Evolutionary conservation across 2,329 filamentous ascomycete genomes (phyloP), one percentile per base, ranked within the genome.

Genomic region (Neocatenulostroma microsporum): DNA sequence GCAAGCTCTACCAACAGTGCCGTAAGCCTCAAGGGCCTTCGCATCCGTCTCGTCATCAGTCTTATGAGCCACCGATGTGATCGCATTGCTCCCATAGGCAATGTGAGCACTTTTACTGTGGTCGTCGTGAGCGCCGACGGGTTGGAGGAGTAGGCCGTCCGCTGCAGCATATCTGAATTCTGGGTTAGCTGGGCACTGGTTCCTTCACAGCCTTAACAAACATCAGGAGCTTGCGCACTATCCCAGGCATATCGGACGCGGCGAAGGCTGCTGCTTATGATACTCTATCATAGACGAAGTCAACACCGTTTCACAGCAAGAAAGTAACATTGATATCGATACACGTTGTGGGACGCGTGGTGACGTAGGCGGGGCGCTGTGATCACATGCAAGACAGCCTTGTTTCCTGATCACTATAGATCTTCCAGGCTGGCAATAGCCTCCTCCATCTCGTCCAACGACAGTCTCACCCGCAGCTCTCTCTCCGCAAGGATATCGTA

Each of bases 101-200:
- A 94, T 36, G 14, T 27, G 17, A 15, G 37, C 36, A 31, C 33
- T 37, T 20, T 35, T 31, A 21, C 36, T 36, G n/a, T 30, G 29
- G 21, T 31, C 34, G 18, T 42, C 59, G 53, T 77, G 59, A 49
- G 67, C 56, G 13, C 75, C 70, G 20, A 82, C 66, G 17, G 84
- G 80, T 53, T 91, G 84, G 29, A 95, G 72, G 46, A 94, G 69
- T 35, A 95, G 71, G 40, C 87, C 87, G 55, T 95, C 87, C 36
- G 81, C 76, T 18, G 85, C 79, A 37, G 87, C 85, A 61, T 49
- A 56, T 20, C 36, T 38, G 29, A 13, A 11, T 34, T 34, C 10
- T 13, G 8, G 15, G 44, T 11, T n/a, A 24, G 23, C 23, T 29
- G 27, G 15, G 14, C 7, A 15, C n/a, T 9, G 11, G 14, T 29